A percentile compares a stretch with the other conserved stretches of the same genome.
These are phyloP conservation scores for Aspergillus pseudoterreus DNA, from an alignment of 2,329 filamentous ascomycete genomes.

Conservation along the genomic window DNA sequence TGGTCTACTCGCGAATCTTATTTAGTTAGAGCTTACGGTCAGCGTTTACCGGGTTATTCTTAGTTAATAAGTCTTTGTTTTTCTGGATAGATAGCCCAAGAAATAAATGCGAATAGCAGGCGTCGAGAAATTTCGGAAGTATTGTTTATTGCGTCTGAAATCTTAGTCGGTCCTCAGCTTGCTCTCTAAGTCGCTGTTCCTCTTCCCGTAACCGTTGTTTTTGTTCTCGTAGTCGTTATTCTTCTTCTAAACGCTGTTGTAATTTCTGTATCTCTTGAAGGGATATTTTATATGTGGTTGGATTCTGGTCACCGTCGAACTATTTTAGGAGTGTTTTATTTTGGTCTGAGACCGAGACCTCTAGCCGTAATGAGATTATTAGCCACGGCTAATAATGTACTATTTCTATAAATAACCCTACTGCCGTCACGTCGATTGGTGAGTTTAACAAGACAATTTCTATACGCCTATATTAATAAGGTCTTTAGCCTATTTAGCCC, in stretches of 20 bases:
- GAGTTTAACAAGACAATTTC: too few species aligned
- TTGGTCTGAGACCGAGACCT: neutral
- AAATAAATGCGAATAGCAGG: conserved; percentile 15
- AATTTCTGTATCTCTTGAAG: conserved; percentile 6
- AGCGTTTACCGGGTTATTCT: conserved; percentile 16
- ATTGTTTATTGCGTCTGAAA: conserved; percentile 13
- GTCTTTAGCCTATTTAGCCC: too few species aligned
- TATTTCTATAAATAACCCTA: neutral
- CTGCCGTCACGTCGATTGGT: too few species aligned
- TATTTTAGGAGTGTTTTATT: neutral
- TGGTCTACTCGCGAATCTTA: conserved; percentile 14
- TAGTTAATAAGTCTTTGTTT: conserved; percentile 14
- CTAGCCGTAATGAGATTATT: neutral
- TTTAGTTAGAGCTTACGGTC: conserved; percentile 14
- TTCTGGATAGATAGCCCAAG: conserved; percentile 14
- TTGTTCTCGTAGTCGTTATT: conserved; percentile 7
- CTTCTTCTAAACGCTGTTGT: conserved; percentile 7
- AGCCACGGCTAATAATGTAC: neutral
- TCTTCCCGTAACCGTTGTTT: conserved; percentile 6
- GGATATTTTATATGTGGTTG: conserved; percentile 2
- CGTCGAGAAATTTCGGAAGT: conserved; percentile 16
- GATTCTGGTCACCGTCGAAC: neutral
- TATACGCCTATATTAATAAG: too few species aligned
- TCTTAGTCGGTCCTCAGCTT: conserved; percentile 8
- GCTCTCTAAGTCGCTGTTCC: conserved; percentile 6